Conservation (phyloP, 2,329 filamentous ascomycete genomes). For the Conoideocrella luteorostrata region DNA sequence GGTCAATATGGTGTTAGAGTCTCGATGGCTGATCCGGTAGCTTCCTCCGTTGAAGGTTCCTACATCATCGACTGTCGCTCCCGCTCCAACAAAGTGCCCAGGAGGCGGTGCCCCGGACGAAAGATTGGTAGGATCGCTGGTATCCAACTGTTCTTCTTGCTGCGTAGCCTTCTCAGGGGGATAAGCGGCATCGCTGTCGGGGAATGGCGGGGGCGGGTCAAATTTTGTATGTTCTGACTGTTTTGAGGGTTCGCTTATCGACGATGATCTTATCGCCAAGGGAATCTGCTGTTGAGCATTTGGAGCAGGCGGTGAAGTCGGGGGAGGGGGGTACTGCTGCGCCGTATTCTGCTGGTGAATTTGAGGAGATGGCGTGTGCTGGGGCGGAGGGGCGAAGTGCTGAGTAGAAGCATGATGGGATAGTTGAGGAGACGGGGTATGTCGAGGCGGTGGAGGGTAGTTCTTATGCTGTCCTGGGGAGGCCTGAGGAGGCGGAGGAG, state of each 20-base stretch:
- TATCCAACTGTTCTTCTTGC: constrained; percentile 18
- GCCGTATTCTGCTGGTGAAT: constrained; percentile 12
- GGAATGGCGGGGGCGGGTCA: constrained; percentile 20
- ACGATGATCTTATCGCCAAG: constrained; percentile 18
- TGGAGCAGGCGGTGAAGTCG: neutral
- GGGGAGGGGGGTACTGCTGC: constrained; percentile 15
- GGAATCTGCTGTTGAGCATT: constrained; percentile 11
- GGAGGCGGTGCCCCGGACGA: constrained; percentile 34
- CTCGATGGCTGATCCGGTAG: constrained; percentile 86
- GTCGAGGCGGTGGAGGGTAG: constrained; percentile 24
- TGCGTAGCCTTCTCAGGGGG: constrained; percentile 21
- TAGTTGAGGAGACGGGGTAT: constrained; percentile 11
- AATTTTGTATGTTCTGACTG: constrained; percentile 20
- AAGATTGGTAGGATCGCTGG: constrained; percentile 23
- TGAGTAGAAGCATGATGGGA: constrained; percentile 14
- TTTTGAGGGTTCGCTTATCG: constrained; percentile 14
- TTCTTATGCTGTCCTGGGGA: constrained; percentile 10
- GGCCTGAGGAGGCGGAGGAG: constrained; percentile 19
- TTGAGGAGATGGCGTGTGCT: constrained; percentile 13
- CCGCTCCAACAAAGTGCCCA: constrained; percentile 57
- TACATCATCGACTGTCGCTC: constrained; percentile 67
- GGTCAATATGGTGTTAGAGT: constrained; percentile 84
- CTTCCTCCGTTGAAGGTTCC: constrained; percentile 97
- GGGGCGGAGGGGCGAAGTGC: constrained; percentile 19
- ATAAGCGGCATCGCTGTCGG: constrained; percentile 17